These are phyloP conservation scores for Mariannaea sp. DNA, from an alignment of 2,329 filamentous ascomycete species.

Conservation along the genomic window DNA sequence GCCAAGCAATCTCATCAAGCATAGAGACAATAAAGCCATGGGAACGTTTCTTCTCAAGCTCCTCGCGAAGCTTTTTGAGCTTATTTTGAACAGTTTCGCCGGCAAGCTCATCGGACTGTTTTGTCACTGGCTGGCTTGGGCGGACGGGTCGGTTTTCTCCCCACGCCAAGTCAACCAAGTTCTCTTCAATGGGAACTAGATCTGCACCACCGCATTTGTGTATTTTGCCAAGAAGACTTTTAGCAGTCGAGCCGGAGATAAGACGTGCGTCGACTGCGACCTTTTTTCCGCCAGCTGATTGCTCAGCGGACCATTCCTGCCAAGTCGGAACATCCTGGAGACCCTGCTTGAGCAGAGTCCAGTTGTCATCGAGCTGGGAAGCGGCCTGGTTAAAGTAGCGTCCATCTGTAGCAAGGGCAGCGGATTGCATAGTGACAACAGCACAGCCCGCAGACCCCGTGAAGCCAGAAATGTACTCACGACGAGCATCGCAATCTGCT, in stretches of 20 bases:
- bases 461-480: slow-evolving; percentile 92
- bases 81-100: slow-evolving; percentile 86
- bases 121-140: slow-evolving; percentile 75
- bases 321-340: slow-evolving; percentile 93
- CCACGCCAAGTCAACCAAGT: slow-evolving; percentile 94
- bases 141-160: slow-evolving; percentile 71
- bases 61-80: slow-evolving; percentile 84
- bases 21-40: slow-evolving; percentile 89
- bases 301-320: slow-evolving; percentile 93
- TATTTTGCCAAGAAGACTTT: slow-evolving; percentile 82
- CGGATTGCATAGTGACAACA: slow-evolving; percentile 83
- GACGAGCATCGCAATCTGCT: slow-evolving; percentile 88
- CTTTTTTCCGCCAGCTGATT: slow-evolving; percentile 82
- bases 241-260: slow-evolving; percentile 67
- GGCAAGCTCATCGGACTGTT: slow-evolving; percentile 73
- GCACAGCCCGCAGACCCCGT: slow-evolving; percentile 94
- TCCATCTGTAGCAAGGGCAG: slow-evolving; percentile 90
- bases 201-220: slow-evolving; percentile 82
- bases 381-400: slow-evolving; percentile 97
- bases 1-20: slow-evolving; percentile 96
- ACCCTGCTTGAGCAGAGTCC: slow-evolving; percentile 89
- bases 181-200: slow-evolving; percentile 75
- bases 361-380: slow-evolving; percentile 89
- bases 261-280: slow-evolving; percentile 92
- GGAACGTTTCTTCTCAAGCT: slow-evolving; percentile 87